Percentiles rank a stretch among this genome's conserved stretches.
phyloP scores from a whole-genome alignment of 176 grass and related monocot genomes.

The Aegilops bicornis region DNA sequence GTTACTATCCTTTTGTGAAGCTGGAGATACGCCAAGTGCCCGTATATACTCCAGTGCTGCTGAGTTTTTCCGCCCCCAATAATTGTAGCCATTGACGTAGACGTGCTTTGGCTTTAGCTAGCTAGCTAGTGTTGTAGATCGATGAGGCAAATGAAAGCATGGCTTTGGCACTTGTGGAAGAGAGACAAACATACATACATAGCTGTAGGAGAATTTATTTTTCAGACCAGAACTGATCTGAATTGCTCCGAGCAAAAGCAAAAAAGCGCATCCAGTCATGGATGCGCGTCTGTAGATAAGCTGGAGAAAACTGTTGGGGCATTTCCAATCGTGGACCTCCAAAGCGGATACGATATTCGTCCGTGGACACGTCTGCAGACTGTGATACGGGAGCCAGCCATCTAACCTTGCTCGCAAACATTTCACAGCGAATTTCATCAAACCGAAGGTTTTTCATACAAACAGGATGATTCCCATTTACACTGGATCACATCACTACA shows the following conservation, averaged over 20 bases:
- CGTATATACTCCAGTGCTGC: not conserved
- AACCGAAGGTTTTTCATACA: no score
- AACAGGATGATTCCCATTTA: no score
- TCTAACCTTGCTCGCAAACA: no score
- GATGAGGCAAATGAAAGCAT: not conserved
- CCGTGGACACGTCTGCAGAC: no score
- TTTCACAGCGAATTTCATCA: no score
- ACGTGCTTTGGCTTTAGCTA: not conserved
- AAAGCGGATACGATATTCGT: no score
- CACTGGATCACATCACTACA: no score
- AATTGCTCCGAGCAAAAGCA: not conserved
- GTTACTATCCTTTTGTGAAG: not conserved
- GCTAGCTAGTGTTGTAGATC: not conserved
- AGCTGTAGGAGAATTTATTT: not conserved
- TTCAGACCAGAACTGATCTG: not conserved
- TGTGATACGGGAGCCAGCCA: no score
- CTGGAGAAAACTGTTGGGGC: not conserved
- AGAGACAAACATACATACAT: not conserved
- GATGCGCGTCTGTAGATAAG: not conserved
- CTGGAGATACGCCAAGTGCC: not conserved
- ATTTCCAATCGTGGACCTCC: no score
- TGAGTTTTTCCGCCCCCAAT: not conserved
- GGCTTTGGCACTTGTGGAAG: not conserved
- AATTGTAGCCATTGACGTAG: not conserved
- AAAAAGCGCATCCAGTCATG: not conserved